Evolutionary conservation across 1,139 yeast genomes (phyloP).

Genomic region (Pichia sp.): DNA sequence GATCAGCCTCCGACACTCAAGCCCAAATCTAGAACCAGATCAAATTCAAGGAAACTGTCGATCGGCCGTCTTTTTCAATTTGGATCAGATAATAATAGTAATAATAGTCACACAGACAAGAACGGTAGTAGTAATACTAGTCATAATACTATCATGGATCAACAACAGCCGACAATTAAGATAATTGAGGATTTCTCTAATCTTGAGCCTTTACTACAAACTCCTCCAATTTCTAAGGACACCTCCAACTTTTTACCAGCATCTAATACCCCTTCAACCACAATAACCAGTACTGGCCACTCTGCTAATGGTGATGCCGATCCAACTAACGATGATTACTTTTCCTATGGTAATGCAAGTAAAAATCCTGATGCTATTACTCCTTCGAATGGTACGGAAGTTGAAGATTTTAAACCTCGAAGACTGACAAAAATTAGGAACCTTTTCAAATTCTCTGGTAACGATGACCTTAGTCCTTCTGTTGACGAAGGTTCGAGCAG

Average conservation of each 20-base stretch:
- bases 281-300: background rate
- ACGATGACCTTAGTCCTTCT: conserved; percentile 2
- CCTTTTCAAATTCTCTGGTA: conserved; percentile 22
- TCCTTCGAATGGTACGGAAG: conserved; percentile 3
- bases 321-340: conserved; percentile 1
- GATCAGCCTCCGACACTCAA: conserved; percentile 9
- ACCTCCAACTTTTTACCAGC: background rate
- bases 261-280: conserved; percentile 3
- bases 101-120: conserved; percentile 2
- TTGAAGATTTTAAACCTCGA: conserved; percentile 13
- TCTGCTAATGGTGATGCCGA: background rate
- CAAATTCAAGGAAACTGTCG: conserved; percentile 25
- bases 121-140: too few species aligned
- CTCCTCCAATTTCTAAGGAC: conserved; percentile 16
- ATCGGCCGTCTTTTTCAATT: conserved; percentile 24
- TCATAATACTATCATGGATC: background rate
- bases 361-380: background rate
- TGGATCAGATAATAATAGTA: conserved; percentile 15
- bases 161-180: background rate
- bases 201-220: conserved; percentile 8
- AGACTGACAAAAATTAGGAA: conserved; percentile 22
- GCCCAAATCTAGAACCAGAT: conserved; percentile 21
- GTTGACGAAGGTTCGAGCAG: background rate
- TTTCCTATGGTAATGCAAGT: background rate
- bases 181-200: conserved; percentile 4